Conservation (phyloP, 768 basidiomycete species). For the Sarcodon aspratus region DNA sequence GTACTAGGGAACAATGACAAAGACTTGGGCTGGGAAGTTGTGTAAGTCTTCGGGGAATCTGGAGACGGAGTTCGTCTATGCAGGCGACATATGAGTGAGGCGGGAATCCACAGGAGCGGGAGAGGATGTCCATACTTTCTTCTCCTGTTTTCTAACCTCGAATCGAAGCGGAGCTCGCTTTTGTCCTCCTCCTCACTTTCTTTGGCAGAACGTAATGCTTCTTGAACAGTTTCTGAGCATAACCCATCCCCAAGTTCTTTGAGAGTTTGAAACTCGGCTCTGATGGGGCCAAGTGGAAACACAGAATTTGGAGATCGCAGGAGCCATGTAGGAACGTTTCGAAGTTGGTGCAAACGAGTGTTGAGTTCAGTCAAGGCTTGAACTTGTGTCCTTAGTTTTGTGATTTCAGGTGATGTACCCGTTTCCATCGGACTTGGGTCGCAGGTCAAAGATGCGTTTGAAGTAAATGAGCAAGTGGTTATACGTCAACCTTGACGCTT, state of each 20-base stretch:
- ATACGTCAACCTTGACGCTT: too few species aligned
- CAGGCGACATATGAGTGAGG: background rate
- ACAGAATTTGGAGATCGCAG: constrained; percentile 24
- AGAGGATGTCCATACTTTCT: constrained; percentile 32
- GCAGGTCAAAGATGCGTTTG: too few species aligned
- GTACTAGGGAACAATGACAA: constrained; percentile 30
- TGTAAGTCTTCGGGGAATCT: constrained; percentile 50
- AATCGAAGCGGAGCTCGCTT: constrained; percentile 32
- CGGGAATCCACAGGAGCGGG: background rate
- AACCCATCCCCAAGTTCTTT: constrained; percentile 36
- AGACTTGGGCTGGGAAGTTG: constrained; percentile 27
- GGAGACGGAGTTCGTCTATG: constrained; percentile 34
- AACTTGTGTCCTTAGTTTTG: constrained; percentile 30
- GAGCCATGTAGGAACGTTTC: constrained; percentile 34
- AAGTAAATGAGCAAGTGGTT: too few species aligned
- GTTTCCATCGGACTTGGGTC: background rate
- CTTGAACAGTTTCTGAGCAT: constrained; percentile 41
- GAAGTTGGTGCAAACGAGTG: constrained; percentile 29
- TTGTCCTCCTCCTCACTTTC: constrained; percentile 44
- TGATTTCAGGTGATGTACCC: background rate
- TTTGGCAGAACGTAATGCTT: constrained; percentile 41
- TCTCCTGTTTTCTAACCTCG: constrained; percentile 41
- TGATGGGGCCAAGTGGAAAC: constrained; percentile 7
- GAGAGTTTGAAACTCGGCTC: constrained; percentile 33
- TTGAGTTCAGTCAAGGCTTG: constrained; percentile 35